Base-by-base conservation (phyloP, 345 rosid genomes). In the Brassica juncea region DNA sequence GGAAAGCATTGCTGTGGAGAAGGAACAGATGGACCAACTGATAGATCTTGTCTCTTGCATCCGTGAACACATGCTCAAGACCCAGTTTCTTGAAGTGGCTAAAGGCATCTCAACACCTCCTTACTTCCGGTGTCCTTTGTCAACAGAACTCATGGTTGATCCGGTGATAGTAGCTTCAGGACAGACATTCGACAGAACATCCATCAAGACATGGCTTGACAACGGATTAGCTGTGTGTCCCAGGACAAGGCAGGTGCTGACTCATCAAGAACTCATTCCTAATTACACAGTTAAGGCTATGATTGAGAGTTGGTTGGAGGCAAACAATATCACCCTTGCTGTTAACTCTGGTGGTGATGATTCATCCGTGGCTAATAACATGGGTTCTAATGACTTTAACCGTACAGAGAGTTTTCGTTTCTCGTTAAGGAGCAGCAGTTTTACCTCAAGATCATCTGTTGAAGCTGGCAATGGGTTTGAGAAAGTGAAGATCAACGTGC, bases 151-250 rank as follows among this genome's bases (percentile, higher is more conserved):
- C 80, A 94, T 94, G 98, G 47, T 80, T 80, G 93, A 94, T 84
- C 99, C 99, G 10, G 98, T 94, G 73, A 92, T 91, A 58, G 89
- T 94, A 78, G 94, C 97, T 82, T 92, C 98, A 25, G 99, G 99
- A 63, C 96, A 90, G 87, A 94, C 99, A 67, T 94, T 87, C 75
- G 99, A 94, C 81, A 88, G 91, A 87, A 81, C 87, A 55, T 90
- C 92, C 63, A 92, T 94, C 69, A 94, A 89, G 85, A 90, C 83
- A 73, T 94, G 98, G 99, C 86, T 94, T 78, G 94, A 88, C 77
- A 83, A 84, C 4, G 94, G 97, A 66, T 80, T 94, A 77, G 85
- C 65, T n/a, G 71, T 91, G 81, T 94, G 99, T 85, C 99, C 99
- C 4, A 91, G 85, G 89, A 91, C 99, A 44, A 85, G 83, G 59